Percentiles rank a stretch among this genome's conserved stretches.
Conservation (phyloP, 2,329 filamentous ascomycete genomes). For the Beauveria varroae region DNA sequence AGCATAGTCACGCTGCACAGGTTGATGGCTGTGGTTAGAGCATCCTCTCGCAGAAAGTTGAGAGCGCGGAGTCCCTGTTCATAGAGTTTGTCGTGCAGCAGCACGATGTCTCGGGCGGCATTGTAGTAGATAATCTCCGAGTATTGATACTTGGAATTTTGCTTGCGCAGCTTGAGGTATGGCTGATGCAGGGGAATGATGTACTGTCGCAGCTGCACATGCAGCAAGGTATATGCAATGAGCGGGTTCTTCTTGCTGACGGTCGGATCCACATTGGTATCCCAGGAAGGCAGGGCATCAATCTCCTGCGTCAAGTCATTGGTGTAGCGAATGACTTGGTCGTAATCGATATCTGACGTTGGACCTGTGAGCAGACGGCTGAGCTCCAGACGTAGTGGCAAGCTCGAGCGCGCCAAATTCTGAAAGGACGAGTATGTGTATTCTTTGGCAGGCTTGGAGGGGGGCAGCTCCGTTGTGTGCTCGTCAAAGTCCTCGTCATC, state of each 20-base stretch:
- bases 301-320: slow-evolving; percentile 55
- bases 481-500: slow-evolving; percentile 52
- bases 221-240: slow-evolving; percentile 51
- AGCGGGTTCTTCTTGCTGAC: slow-evolving; percentile 45
- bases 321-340: slow-evolving; percentile 53
- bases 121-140: slow-evolving; percentile 59
- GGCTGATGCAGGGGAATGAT: slow-evolving; percentile 55
- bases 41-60: slow-evolving; percentile 54
- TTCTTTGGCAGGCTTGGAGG: slow-evolving; percentile 41
- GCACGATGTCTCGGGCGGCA: slow-evolving; percentile 52
- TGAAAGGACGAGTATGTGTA: slow-evolving; percentile 55
- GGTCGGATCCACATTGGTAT: slow-evolving; percentile 28
- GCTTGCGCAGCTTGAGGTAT: slow-evolving; percentile 51
- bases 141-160: slow-evolving; percentile 54
- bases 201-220: slow-evolving; percentile 54
- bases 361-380: slow-evolving; percentile 49
- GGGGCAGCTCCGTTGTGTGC: slow-evolving; percentile 41
- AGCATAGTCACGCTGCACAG: slow-evolving; percentile 54
- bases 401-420: slow-evolving; percentile 47
- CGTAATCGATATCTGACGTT: slow-evolving; percentile 49
- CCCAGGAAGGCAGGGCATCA: slow-evolving; percentile 51
- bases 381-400: slow-evolving; percentile 49
- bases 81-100: slow-evolving; percentile 54
- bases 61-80: slow-evolving; percentile 51
- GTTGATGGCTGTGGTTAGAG: slow-evolving; percentile 52